Percentiles rank a stretch among this genome's conserved stretches.
phyloP scores from a whole-genome alignment of 2,329 filamentous ascomycete genomes.

The Colletotrichum tanaceti region DNA sequence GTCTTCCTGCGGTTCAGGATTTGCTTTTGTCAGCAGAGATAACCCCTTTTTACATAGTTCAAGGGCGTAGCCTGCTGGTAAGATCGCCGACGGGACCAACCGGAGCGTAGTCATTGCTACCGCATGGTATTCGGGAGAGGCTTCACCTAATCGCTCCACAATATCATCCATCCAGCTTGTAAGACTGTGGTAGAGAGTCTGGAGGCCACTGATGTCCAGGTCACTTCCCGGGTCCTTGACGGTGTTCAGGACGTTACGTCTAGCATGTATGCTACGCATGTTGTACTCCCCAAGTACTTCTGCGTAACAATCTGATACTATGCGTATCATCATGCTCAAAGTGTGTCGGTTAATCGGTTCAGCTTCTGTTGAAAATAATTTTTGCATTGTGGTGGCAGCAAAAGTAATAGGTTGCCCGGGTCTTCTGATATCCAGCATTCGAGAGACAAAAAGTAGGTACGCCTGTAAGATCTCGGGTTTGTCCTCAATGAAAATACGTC shows the following conservation, averaged over 20 bases:
- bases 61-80: accelerated
- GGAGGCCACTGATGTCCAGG: too few species aligned
- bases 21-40: not conserved
- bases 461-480: not conserved
- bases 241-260: too few species aligned
- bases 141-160: not conserved
- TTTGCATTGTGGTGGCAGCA: not conserved
- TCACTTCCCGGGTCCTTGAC: not conserved
- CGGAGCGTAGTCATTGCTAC: not conserved
- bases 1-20: not conserved
- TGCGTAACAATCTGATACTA: not conserved
- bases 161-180: not conserved
- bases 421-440: not conserved
- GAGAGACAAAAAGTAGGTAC: not conserved
- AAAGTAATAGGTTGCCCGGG: not conserved
- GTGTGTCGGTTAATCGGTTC: not conserved
- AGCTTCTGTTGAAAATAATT: not conserved
- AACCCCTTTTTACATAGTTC: not conserved
- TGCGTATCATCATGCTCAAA: not conserved
- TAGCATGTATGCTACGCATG: accelerated
- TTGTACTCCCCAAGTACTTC: not conserved
- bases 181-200: not conserved
- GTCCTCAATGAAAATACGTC: accelerated
- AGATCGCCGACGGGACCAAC: too few species aligned
- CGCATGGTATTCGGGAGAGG: not conserved